These are phyloP conservation scores for Echium plantagineum DNA, from an alignment of 257 asterid species.

Conservation along the genomic window DNA sequence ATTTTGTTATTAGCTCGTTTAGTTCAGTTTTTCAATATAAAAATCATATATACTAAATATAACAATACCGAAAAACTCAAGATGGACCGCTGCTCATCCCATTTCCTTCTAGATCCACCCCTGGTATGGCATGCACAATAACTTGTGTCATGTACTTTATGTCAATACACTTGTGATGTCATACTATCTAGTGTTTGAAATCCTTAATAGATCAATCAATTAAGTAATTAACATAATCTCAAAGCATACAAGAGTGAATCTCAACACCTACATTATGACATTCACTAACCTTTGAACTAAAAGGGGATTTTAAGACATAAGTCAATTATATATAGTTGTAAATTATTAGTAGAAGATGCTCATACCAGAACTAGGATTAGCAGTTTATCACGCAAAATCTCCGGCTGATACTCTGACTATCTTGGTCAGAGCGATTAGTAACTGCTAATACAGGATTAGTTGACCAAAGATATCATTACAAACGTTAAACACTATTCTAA, in stretches of 20 bases:
- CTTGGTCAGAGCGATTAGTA: background rate
- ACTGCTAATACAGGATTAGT: background rate
- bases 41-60: too few species aligned
- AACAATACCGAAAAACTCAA: too few species aligned
- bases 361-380: background rate
- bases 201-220: background rate
- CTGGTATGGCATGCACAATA: too few species aligned
- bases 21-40: too few species aligned
- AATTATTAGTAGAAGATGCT: background rate
- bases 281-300: background rate
- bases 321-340: too few species aligned
- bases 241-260: background rate
- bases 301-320: background rate
- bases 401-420: background rate
- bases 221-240: too few species aligned
- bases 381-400: background rate
- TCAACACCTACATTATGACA: background rate
- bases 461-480: background rate
- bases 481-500: background rate
- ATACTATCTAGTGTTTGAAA: background rate
- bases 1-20: too few species aligned
- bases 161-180: too few species aligned
- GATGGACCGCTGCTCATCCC: too few species aligned
- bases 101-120: too few species aligned
- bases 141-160: too few species aligned